Base-by-base conservation (phyloP, 208 protist species). In the Lotmaria passim region DNA sequence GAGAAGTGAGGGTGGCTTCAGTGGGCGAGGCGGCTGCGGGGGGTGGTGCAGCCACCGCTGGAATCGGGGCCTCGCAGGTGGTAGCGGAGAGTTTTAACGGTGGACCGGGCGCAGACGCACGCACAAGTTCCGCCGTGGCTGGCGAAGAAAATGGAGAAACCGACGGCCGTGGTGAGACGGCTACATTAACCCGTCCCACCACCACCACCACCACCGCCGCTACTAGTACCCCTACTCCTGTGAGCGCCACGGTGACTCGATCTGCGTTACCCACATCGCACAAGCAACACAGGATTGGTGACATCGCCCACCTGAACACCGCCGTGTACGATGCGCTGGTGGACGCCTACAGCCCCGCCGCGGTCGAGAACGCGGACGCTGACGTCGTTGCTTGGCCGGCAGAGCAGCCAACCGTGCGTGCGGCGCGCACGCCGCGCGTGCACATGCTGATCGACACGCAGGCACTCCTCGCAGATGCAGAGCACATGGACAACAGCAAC, bases 301-400 rank as follows among this genome's bases (percentile, higher is more conserved):
- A 67, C 14, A 38, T 75, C 51, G 38, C 70, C 3, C 70, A 50
- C n/a, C 53, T 75, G 8, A 75, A 75, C 46, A 64, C 70, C 15
- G 70, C 70, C 34, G 34, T 75, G 7, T 75, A 68, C 53, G 70
- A 75, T 30, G 70, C 70, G 0, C 53, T 75, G 15, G 52, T 53
- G n/a, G 3, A 33, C 34, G 36, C 34, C 26, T 63, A 75, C 55
- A 26, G 34, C 14, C 7, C 14, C 28, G 4, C 41, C 17, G 36
- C 10, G 12, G 3, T 7, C 31, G 30, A 41, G 10, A 14, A 26
- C 24, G 43, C 43, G 11, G 43, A 15, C 17, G 17, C 11, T n/a
- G 17, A 6, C 43, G 17, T 48, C n/a, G 43, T 21, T 11, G 23
- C 10, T 8, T 23, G 5, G 23, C 36, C 12, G 12, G 8, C 36